Conservation (phyloP, 225 moss, liverwort and hornwort genomes). For the Anthoceros angustus region DNA sequence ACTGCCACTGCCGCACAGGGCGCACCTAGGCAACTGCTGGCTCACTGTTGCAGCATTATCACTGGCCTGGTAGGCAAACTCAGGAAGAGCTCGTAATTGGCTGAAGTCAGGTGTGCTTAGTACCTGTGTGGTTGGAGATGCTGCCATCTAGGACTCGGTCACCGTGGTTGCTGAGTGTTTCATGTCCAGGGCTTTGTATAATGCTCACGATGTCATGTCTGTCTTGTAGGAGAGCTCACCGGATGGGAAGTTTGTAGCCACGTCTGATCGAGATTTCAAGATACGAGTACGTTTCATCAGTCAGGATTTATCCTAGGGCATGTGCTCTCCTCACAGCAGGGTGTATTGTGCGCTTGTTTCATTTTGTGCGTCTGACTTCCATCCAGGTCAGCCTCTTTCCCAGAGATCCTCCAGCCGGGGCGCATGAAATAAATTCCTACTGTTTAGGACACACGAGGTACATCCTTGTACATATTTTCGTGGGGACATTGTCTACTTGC, state of each 20-base stretch:
- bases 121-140: too few relatives aligned
- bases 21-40: conserved; percentile 63
- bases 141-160: too few relatives aligned
- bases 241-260: conserved; percentile 67
- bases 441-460: conserved; percentile 91
- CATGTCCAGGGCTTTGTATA: too few relatives aligned
- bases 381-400: conserved; percentile 37
- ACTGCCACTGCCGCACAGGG: conserved; percentile 12
- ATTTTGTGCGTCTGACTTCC: not conserved
- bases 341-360: not conserved
- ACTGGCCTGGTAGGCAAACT: conserved; percentile 52
- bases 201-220: not conserved
- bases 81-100: not conserved
- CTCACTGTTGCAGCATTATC: conserved; percentile 97
- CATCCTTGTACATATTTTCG: conserved; percentile 4
- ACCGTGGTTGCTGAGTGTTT: too few relatives aligned
- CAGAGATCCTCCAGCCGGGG: conserved; percentile 40
- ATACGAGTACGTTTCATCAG: conserved; percentile 47
- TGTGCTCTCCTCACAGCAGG: conserved; percentile 4
- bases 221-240: conserved; percentile 50
- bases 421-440: conserved; percentile 81
- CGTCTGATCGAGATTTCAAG: conserved; percentile 88
- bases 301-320: not conserved
- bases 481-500: not conserved
- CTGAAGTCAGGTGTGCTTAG: too few relatives aligned